A percentile compares a stretch with the other conserved stretches of the same genome.
Evolutionary conservation across 2,329 filamentous ascomycete genomes (phyloP).

Genomic region (Phialophora macrospora): DNA sequence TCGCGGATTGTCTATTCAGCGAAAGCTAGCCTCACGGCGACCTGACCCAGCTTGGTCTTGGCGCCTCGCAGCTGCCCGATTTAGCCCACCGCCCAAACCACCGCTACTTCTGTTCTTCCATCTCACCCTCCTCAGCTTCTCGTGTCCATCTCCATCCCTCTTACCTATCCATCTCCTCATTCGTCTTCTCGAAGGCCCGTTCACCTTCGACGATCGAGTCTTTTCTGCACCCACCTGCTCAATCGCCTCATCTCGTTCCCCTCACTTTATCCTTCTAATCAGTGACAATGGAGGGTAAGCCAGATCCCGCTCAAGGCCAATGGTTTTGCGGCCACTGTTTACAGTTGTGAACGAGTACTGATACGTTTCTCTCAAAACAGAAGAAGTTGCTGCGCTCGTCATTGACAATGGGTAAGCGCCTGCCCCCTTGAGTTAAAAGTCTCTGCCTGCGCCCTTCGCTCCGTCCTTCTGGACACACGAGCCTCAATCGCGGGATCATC

Average conservation of each 20-base stretch:
- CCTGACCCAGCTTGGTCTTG: conserved; percentile 26
- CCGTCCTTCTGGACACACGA: conserved; percentile 5
- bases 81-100: conserved; percentile 29
- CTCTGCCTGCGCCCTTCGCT: conserved; percentile 25
- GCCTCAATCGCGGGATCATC: conserved; percentile 21
- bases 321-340: conserved; percentile 8
- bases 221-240: conserved; percentile 5
- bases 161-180: conserved; percentile 31
- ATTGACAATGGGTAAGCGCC: conserved; percentile 99
- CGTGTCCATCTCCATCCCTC: conserved; percentile 26
- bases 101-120: conserved; percentile 38
- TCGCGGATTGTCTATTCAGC: conserved; percentile 7
- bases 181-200: conserved; percentile 28
- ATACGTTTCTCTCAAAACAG: conserved; percentile 60
- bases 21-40: conserved; percentile 16
- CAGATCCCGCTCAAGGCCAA: conserved; percentile 45
- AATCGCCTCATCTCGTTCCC: conserved; percentile 20
- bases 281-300: conserved; percentile 70
- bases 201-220: conserved; percentile 28
- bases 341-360: conserved; percentile 42
- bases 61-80: conserved; percentile 25
- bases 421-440: conserved; percentile 15
- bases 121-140: conserved; percentile 36
- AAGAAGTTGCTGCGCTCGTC: conserved; percentile 99
- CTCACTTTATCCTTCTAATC: conserved; percentile 25